Evolutionary conservation across 768 basidiomycete genomes (phyloP).

Genomic region (Stropharia rugosoannulata): DNA sequence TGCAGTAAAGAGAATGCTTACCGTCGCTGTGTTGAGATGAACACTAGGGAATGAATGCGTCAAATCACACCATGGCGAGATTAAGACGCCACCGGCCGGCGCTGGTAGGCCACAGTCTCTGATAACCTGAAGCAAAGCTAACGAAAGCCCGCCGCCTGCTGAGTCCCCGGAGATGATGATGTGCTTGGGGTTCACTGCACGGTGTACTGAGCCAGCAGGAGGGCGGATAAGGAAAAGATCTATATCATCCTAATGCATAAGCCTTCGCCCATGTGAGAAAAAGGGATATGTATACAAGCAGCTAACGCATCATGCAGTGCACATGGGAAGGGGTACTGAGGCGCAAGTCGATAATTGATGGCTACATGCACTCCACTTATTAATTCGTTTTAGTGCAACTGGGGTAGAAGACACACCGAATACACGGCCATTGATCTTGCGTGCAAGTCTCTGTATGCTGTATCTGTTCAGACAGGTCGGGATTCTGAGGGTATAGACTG

Average conservation of each 20-base stretch:
- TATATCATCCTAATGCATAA: constrained; percentile 24
- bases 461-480: constrained; percentile 38
- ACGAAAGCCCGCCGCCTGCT: constrained; percentile 85
- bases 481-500: background rate
- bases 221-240: constrained; percentile 91
- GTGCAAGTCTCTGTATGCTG: constrained; percentile 79
- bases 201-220: constrained; percentile 74
- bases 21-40: constrained; percentile 81
- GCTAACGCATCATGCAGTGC: constrained; percentile 88
- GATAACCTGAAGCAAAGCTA: constrained; percentile 84
- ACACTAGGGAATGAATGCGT: constrained; percentile 94
- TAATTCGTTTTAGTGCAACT: background rate
- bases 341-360: constrained; percentile 84
- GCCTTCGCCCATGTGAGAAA: background rate
- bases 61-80: constrained; percentile 91
- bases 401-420: constrained; percentile 50
- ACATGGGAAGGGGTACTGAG: constrained; percentile 96
- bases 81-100: constrained; percentile 86
- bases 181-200: constrained; percentile 74
- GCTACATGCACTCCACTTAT: constrained; percentile 38
- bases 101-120: constrained; percentile 80
- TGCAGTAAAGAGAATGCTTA: constrained; percentile 28
- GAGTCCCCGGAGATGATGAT: constrained; percentile 91
- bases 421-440: constrained; percentile 91
- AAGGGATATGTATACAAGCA: constrained; percentile 56